These are phyloP conservation scores for Talaromyces trachyspermus DNA, from an alignment of 495 filamentous ascomycete species.

Conservation along the genomic window DNA sequence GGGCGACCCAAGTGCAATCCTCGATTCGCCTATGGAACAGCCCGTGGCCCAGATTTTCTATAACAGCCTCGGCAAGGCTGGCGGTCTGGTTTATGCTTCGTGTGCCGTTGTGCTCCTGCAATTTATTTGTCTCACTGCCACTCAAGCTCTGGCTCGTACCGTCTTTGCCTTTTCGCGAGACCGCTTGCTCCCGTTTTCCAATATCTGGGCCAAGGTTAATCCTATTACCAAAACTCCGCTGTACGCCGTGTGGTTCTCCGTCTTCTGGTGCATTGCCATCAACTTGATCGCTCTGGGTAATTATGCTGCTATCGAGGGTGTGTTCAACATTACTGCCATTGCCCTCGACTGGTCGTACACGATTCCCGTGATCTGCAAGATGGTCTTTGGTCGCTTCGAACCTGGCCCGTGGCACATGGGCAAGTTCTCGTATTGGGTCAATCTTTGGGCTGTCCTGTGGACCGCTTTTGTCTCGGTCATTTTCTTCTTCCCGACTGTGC, in stretches of 20 bases:
- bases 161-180: constrained; percentile 58
- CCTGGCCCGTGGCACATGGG: constrained; percentile 57
- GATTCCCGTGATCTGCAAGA: constrained; percentile 56
- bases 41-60: constrained; percentile 61
- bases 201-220: constrained; percentile 48
- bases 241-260: constrained; percentile 54
- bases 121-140: constrained; percentile 53
- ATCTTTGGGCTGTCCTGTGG: constrained; percentile 50
- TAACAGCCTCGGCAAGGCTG: constrained; percentile 49
- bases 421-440: constrained; percentile 33
- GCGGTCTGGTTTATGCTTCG: constrained; percentile 54
- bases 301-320: constrained; percentile 51
- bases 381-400: constrained; percentile 48
- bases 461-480: constrained; percentile 54
- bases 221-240: constrained; percentile 50
- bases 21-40: constrained; percentile 41
- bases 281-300: constrained; percentile 58
- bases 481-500: constrained; percentile 50
- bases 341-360: constrained; percentile 57
- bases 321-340: constrained; percentile 58
- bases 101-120: constrained; percentile 46
- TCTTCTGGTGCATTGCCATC: constrained; percentile 49
- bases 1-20: constrained; percentile 42
- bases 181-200: constrained; percentile 46
- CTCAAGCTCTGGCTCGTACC: constrained; percentile 54